phyloP scores from a whole-genome alignment of 75 land plant genomes.

The Adiantum capillusveneris region DNA sequence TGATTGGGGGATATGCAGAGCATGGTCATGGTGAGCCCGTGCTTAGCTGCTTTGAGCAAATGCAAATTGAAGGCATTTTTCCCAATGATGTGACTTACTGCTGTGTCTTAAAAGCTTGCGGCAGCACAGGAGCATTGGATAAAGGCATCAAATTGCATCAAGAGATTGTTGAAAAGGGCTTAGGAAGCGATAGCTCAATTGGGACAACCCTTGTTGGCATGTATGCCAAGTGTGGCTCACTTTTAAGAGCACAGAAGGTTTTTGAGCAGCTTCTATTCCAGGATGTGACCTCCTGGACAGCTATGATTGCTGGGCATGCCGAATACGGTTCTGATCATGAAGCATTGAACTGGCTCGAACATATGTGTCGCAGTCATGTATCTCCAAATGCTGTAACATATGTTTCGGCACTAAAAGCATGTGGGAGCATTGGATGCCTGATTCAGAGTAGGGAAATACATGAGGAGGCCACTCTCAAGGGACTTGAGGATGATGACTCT shows the following conservation, averaged over 20 bases:
- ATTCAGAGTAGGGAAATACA: constrained; percentile 18
- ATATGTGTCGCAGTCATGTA: constrained; percentile 8
- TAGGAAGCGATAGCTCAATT: constrained; percentile 19
- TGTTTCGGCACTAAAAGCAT: constrained; percentile 20
- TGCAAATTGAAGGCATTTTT: background rate
- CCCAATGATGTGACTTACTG: background rate
- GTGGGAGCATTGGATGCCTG: constrained; percentile 17
- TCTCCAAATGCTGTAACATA: constrained; percentile 8
- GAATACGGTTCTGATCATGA: constrained; percentile 7
- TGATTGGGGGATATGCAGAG: constrained; percentile 29
- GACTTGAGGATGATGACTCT: constrained; percentile 16
- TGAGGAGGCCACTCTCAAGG: constrained; percentile 11
- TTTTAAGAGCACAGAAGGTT: constrained; percentile 16
- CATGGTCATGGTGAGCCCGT: constrained; percentile 9
- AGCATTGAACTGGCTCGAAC: constrained; percentile 1
- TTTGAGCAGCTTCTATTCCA: constrained; percentile 14
- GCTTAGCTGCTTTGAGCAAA: background rate
- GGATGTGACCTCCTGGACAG: constrained; percentile 17
- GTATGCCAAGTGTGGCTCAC: constrained; percentile 38
- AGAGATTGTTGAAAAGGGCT: constrained; percentile 9
- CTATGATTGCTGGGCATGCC: constrained; percentile 15
- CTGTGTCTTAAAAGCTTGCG: background rate
- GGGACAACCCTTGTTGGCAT: constrained; percentile 47
- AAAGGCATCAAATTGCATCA: background rate
- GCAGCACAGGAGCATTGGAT: background rate